Evolutionary conservation across 106 monocot species (phyloP).

Genomic region (Dendrobium nobile): DNA sequence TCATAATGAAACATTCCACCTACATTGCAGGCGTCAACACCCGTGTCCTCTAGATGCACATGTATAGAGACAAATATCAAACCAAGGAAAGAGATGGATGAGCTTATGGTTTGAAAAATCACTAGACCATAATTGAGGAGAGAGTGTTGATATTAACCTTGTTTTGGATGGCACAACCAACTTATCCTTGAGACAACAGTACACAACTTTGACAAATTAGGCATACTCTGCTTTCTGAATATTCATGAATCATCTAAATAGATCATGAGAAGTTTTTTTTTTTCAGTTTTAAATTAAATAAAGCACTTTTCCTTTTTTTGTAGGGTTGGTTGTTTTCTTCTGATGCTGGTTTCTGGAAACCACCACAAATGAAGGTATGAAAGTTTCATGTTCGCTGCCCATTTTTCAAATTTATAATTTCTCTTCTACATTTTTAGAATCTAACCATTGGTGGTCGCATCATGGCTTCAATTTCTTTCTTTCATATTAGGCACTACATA

Average conservation of each 20-base stretch:
- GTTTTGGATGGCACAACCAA: not conserved
- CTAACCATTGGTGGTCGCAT: not conserved
- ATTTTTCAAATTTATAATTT: not conserved
- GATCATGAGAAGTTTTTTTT: not conserved
- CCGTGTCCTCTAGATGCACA: no score
- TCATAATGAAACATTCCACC: no score
- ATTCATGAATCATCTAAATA: not conserved
- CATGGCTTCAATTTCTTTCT: not conserved
- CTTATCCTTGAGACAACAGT: not conserved
- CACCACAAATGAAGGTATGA: constrained; percentile 84
- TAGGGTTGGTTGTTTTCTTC: constrained; percentile 98
- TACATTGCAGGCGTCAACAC: no score
- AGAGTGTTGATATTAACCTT: not conserved
- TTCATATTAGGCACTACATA: not conserved
- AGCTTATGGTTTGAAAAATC: no score
- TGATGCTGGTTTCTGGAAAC: constrained; percentile 85
- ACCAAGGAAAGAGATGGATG: no score
- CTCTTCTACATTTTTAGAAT: not conserved
- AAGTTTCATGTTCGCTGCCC: not conserved
- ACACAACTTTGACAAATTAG: not conserved
- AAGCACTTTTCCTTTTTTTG: not conserved
- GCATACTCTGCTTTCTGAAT: not conserved
- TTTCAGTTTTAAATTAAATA: not conserved
- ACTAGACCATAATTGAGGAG: no score
- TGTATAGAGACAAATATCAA: no score